A percentile compares a stretch with the other conserved stretches of the same genome.
phyloP scores from a whole-genome alignment of 1,139 yeast genomes.

The Pichia sp. region DNA sequence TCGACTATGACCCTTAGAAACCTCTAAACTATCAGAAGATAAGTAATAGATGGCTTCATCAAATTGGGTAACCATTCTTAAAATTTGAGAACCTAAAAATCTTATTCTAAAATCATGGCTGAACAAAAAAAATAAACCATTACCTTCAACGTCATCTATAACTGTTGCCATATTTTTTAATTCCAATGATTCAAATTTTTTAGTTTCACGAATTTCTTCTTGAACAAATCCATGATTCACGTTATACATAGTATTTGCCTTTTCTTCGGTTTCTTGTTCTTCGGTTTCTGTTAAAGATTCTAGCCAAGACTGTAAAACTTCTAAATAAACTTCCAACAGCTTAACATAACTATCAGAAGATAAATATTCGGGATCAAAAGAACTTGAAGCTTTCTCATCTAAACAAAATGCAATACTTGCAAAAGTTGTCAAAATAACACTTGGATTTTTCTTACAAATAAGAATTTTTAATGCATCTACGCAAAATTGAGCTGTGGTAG shows the following conservation, averaged over 20 bases:
- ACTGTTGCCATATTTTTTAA: constrained; percentile 74
- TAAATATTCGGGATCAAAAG: constrained; percentile 39
- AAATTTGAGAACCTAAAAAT: constrained; percentile 64
- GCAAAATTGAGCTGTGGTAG: constrained; percentile 56
- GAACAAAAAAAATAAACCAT: constrained; percentile 85
- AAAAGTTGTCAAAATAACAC: constrained; percentile 62
- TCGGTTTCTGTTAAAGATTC: constrained; percentile 42
- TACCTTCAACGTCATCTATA: constrained; percentile 92
- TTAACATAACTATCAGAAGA: constrained; percentile 51
- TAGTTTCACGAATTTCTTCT: constrained; percentile 28
- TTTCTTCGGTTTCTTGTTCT: constrained; percentile 23
- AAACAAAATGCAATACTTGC: constrained; percentile 77
- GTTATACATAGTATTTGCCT: constrained; percentile 27
- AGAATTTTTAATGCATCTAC: constrained; percentile 55
- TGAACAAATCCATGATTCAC: constrained; percentile 29
- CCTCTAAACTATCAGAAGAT: constrained; percentile 30
- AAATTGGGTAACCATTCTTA: constrained; percentile 73
- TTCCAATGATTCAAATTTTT: constrained; percentile 54
- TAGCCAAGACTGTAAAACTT: constrained; percentile 75
- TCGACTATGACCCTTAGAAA: constrained; percentile 36
- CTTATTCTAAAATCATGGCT: constrained; percentile 78
- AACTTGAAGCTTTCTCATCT: constrained; percentile 61
- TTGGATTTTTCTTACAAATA: constrained; percentile 67
- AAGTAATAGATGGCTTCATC: constrained; percentile 69
- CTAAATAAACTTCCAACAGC: constrained; percentile 66